Evolutionary conservation across 148 eudicot genomes (phyloP).

Genomic region (Agrostemma githago): DNA sequence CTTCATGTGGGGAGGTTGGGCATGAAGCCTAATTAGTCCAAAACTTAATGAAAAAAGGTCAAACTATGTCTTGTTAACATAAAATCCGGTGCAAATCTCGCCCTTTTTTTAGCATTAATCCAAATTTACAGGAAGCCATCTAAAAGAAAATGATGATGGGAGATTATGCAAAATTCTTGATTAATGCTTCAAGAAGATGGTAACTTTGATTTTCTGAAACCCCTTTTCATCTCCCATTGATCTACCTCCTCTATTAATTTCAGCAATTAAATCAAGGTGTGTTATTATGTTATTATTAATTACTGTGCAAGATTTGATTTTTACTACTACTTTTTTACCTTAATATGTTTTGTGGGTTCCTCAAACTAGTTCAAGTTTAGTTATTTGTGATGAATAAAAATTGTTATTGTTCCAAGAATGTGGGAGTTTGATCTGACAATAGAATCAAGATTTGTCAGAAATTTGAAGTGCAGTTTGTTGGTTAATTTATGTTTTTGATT

Average conservation of each 20-base stretch:
- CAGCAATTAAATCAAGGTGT: slow-evolving; percentile 11
- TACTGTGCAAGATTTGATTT: background rate
- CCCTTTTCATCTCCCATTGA: slow-evolving; percentile 6
- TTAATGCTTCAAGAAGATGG: slow-evolving; percentile 18
- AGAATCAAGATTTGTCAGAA: background rate
- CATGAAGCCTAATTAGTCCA: background rate
- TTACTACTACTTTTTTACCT: background rate
- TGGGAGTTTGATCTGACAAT: background rate
- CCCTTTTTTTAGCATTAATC: slow-evolving; percentile 1
- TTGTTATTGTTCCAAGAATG: background rate
- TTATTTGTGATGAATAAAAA: background rate
- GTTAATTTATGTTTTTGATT: background rate
- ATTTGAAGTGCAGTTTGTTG: background rate
- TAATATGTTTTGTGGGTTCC: background rate
- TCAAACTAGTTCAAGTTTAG: background rate
- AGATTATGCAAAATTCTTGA: background rate
- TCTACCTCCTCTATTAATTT: background rate
- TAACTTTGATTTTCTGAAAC: background rate
- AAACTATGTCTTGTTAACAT: slow-evolving; percentile 10
- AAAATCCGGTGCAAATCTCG: background rate
- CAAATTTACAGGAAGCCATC: slow-evolving; percentile 5
- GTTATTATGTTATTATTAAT: background rate
- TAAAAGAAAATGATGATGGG: background rate
- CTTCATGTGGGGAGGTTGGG: background rate
- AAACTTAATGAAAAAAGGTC: background rate